Base-by-base conservation (phyloP, 352 stramenopile genomes). In the Globisporangium carolinianum region DNA sequence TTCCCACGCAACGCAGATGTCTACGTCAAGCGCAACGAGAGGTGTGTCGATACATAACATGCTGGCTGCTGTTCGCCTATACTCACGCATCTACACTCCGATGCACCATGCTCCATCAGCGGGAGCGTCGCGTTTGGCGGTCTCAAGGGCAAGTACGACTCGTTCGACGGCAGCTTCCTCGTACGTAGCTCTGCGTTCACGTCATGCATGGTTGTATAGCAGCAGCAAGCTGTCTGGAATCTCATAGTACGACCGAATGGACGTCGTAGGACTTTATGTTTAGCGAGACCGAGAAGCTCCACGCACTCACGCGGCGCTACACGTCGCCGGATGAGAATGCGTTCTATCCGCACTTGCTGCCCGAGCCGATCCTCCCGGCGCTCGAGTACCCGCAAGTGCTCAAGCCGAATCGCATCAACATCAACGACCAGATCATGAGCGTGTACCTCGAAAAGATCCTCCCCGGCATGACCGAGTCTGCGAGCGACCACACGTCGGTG, bases 291-390 rank as follows among this genome's bases (percentile, higher is more conserved):
- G 95, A 98, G 69, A 97, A 96, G 66, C 70, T 98, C 32, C 92
- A 98, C 57, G 87, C 89, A 32, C 73, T 96, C 48, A 87, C 97
- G 36, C 87, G 97, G 24, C 92, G 97, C n/a, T 99, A 99, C 83
- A 98, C 91, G 63, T 98, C 91, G 36, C 95, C 96, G 14, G 97
- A 99, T 64, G 97, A 99, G 79, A 97, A 99, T 58, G 84, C 97
- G 18, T 99, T 99, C 76, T 99, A 98, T 67, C 94, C 91, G 41
- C 73, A 97, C 46, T 65, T 91, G 50, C 66, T 99, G 32, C 94
- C 92, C 7, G 77, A 90, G 51, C 83, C 95, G 4, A 96, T 98
- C 39, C 70, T 99, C 41, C 86, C 93, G 12, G 83, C 81, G 24
- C 72, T 99, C 41, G 73, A 96, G 45, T 98, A 97, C 72, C 94